Conservation (phyloP, 495 filamentous ascomycete species). For the Halenospora varia region DNA sequence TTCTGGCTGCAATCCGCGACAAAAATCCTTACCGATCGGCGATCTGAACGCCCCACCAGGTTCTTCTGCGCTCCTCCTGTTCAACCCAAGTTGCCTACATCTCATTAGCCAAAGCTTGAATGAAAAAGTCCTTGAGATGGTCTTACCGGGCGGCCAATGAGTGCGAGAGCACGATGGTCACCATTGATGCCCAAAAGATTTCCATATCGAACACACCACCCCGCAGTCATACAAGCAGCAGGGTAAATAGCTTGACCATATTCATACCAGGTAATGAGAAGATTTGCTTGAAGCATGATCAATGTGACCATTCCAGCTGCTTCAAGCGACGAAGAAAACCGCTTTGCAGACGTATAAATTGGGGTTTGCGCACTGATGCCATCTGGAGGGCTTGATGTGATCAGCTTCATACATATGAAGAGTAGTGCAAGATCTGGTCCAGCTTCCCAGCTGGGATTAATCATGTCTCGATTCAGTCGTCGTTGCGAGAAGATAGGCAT, state of each 20-base stretch:
- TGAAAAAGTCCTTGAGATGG: neutral
- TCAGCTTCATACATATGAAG: slow-evolving; percentile 47
- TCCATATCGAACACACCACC: slow-evolving; percentile 37
- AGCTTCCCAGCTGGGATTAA: slow-evolving; percentile 35
- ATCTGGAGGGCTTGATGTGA: slow-evolving; percentile 27
- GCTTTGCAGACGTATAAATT: slow-evolving; percentile 40
- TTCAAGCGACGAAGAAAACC: slow-evolving; percentile 35
- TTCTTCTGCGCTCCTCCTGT: slow-evolving; percentile 42
- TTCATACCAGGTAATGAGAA: slow-evolving; percentile 44
- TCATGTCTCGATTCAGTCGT: slow-evolving; percentile 32
- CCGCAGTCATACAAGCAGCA: slow-evolving; percentile 42
- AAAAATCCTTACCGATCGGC: slow-evolving; percentile 33
- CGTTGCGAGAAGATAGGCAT: slow-evolving; percentile 50
- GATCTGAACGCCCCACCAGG: slow-evolving; percentile 50
- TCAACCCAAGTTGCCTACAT: slow-evolving; percentile 41
- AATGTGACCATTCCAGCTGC: slow-evolving; percentile 35
- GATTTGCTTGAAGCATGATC: slow-evolving; percentile 36
- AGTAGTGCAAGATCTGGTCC: slow-evolving; percentile 45
- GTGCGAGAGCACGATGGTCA: slow-evolving; percentile 24
- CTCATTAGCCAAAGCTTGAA: neutral
- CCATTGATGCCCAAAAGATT: slow-evolving; percentile 44
- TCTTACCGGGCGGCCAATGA: slow-evolving; percentile 33
- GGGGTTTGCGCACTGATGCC: slow-evolving; percentile 26
- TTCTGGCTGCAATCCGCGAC: neutral
- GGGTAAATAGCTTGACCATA: slow-evolving; percentile 46